A percentile compares a stretch with the other conserved stretches of the same genome.
Conservation (phyloP, 257 asterid genomes). For the Euphrasia confusa region DNA sequence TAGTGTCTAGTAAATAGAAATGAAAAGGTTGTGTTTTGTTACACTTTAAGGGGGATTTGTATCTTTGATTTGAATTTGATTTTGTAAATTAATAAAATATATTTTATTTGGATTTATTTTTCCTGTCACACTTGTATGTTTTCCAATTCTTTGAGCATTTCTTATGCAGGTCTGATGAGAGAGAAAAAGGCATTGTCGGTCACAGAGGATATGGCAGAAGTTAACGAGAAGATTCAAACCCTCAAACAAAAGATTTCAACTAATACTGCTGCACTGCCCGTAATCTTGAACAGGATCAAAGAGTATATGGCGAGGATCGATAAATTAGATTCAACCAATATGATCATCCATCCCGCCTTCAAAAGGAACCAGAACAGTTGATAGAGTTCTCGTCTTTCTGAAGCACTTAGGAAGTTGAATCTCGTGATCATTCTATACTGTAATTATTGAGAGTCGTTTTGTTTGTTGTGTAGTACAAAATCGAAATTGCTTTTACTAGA, state of each 20-base stretch:
- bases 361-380: slow-evolving; percentile 49
- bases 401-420: neutral
- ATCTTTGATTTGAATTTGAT: neutral
- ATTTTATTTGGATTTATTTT: neutral
- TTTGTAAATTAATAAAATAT: neutral
- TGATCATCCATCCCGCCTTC: slow-evolving; percentile 56
- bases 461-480: neutral
- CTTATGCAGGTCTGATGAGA: slow-evolving; percentile 30
- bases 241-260: slow-evolving; percentile 65
- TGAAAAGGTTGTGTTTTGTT: no score
- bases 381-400: slow-evolving; percentile 16
- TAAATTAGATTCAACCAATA: slow-evolving; percentile 39
- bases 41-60: no score
- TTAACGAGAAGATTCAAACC: slow-evolving; percentile 45
- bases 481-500: neutral
- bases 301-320: slow-evolving; percentile 57
- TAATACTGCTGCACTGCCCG: slow-evolving; percentile 43
- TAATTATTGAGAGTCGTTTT: slow-evolving; percentile 5
- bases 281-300: slow-evolving; percentile 58
- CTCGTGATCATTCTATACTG: slow-evolving; percentile 2
- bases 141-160: slow-evolving; percentile 3
- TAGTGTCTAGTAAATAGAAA: no score
- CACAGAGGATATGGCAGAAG: slow-evolving; percentile 32
- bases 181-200: slow-evolving; percentile 27
- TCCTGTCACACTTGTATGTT: neutral